Percentiles rank a stretch among this genome's conserved stretches.
These are phyloP conservation scores for Zygotorulaspora sp. DNA, from an alignment of 805 yeast species.

Conservation along the genomic window DNA sequence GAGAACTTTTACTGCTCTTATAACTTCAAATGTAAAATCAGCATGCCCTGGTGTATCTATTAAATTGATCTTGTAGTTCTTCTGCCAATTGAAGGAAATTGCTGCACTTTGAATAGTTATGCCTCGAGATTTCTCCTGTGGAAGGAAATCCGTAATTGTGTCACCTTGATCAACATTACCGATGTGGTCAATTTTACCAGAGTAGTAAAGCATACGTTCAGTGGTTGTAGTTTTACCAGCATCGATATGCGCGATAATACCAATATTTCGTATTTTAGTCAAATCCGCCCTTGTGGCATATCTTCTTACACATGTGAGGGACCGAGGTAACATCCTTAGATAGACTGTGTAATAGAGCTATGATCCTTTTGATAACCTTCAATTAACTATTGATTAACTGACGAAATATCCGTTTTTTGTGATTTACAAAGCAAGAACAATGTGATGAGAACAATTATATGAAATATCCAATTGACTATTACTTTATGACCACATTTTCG, in stretches of 20 bases:
- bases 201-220: slow-evolving; percentile 86
- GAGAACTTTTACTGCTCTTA: slow-evolving; percentile 77
- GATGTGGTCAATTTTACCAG: slow-evolving; percentile 72
- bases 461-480: too few relatives aligned
- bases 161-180: slow-evolving; percentile 97
- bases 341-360: too few relatives aligned
- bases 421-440: neutral
- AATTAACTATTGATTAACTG: too few relatives aligned
- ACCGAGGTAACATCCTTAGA: slow-evolving; percentile 6
- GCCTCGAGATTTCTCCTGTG: slow-evolving; percentile 88
- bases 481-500: too few relatives aligned
- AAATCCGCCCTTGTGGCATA: slow-evolving; percentile 18
- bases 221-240: slow-evolving; percentile 99
- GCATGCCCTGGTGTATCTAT: slow-evolving; percentile 99
- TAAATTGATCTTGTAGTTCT: slow-evolving; percentile 63
- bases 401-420: slow-evolving; percentile 7
- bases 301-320: slow-evolving; percentile 7
- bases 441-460: neutral
- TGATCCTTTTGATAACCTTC: too few relatives aligned
- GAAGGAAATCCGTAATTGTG: slow-evolving; percentile 87
- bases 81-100: slow-evolving; percentile 82
- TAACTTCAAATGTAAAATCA: slow-evolving; percentile 93
- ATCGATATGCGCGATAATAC: slow-evolving; percentile 97
- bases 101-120: slow-evolving; percentile 97
- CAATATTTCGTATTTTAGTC: slow-evolving; percentile 66